phyloP scores from a whole-genome alignment of 257 asterid species.

The Fraxinus anomala region DNA sequence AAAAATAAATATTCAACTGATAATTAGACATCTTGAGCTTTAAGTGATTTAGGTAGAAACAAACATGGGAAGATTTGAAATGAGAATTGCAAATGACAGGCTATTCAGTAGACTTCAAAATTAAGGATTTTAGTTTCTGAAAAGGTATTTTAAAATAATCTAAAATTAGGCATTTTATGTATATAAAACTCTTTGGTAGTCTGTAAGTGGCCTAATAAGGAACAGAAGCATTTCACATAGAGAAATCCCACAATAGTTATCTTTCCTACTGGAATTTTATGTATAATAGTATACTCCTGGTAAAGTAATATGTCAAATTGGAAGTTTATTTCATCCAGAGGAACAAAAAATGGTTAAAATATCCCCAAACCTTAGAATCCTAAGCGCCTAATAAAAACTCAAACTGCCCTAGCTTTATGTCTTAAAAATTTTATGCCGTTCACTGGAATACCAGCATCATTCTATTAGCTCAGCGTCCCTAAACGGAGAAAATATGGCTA shows the following conservation, averaged over 20 bases:
- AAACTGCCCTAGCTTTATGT: not conserved
- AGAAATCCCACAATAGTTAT: not conserved
- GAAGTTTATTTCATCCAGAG: not conserved
- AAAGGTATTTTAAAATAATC: not conserved
- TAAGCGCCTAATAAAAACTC: not conserved
- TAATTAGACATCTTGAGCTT: conserved; percentile 15
- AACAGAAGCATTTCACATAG: not conserved
- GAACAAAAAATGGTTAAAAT: not conserved
- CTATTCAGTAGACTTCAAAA: not conserved
- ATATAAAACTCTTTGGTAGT: not conserved
- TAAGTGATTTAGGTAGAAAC: not conserved
- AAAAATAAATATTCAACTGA: conserved; percentile 16
- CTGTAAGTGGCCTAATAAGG: not conserved
- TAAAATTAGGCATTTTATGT: not conserved
- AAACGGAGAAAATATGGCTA: not conserved
- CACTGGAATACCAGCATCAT: not conserved
- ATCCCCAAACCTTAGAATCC: not conserved
- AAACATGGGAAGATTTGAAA: not conserved
- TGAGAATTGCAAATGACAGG: not conserved
- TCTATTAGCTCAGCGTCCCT: not conserved
- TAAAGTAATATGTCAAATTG: not conserved
- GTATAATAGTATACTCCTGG: not conserved
- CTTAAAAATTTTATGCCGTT: no score
- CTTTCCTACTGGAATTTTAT: no score
- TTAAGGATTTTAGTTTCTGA: not conserved